Evolutionary conservation across 345 rosid genomes (phyloP).

Genomic region (Eucalyptus regnans): DNA sequence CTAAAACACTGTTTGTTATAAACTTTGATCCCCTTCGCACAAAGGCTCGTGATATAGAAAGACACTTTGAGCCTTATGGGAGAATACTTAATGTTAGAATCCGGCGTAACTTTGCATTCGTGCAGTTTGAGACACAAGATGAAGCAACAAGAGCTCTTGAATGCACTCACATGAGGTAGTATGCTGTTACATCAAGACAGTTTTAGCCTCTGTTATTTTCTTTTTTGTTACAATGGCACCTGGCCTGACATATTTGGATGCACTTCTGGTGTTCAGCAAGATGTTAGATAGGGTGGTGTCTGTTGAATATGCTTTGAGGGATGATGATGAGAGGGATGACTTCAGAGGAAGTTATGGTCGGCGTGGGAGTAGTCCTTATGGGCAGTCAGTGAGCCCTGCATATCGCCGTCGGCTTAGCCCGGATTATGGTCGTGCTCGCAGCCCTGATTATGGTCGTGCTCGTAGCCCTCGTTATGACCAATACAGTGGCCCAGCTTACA

Average conservation of each 20-base stretch:
- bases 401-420: conserved; percentile 62
- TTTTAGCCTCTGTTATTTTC: background rate
- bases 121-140: conserved; percentile 73
- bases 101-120: conserved; percentile 73
- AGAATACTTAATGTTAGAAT: conserved; percentile 60
- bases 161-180: conserved; percentile 60
- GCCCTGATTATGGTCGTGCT: conserved; percentile 29
- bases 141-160: conserved; percentile 79
- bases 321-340: conserved; percentile 61
- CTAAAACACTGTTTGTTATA: conserved; percentile 82
- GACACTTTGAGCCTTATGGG: conserved; percentile 79
- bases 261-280: conserved; percentile 34
- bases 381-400: conserved; percentile 62
- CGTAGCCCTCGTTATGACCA: conserved; percentile 35
- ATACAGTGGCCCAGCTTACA: background rate
- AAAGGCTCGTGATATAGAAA: conserved; percentile 53
- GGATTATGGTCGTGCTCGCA: conserved; percentile 41
- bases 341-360: conserved; percentile 38
- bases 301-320: conserved; percentile 79
- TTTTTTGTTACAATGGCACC: background rate
- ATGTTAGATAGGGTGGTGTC: conserved; percentile 73
- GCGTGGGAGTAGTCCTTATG: conserved; percentile 22
- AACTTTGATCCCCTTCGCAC: conserved; percentile 72
- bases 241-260: background rate
- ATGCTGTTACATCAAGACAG: background rate